Conservation (phyloP, 2,329 filamentous ascomycete species). For the Thelonectria discophora region DNA sequence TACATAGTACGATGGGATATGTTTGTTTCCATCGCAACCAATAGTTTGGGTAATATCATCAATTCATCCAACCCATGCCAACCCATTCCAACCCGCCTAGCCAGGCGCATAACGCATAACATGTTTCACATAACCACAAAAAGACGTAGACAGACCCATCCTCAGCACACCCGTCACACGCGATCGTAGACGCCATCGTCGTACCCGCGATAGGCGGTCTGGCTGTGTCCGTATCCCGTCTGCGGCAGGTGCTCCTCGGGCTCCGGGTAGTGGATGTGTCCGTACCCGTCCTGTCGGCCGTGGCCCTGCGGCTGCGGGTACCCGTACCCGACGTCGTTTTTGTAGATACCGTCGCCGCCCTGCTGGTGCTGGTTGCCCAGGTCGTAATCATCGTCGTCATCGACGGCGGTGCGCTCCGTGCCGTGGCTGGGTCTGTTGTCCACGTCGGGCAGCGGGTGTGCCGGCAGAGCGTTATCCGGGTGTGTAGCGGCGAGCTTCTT, state of each 20-base stretch:
- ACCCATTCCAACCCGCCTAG: constrained; percentile 2
- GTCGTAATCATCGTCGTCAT: constrained; percentile 31
- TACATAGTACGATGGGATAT: constrained; percentile 12
- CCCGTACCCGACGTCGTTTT: constrained; percentile 35
- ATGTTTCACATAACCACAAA: not conserved
- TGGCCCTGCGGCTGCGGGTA: constrained; percentile 37
- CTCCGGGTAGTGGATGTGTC: constrained; percentile 41
- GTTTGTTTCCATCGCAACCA: constrained; percentile 18
- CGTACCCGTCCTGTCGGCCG: constrained; percentile 42
- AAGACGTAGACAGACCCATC: no score
- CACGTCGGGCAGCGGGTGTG: constrained; percentile 54
- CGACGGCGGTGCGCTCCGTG: constrained; percentile 49
- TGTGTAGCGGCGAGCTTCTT: constrained; percentile 34
- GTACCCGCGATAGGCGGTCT: constrained; percentile 45
- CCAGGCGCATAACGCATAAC: no score
- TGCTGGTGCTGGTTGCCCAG: not conserved
- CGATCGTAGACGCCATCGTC: constrained; percentile 51
- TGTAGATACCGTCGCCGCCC: constrained; percentile 37
- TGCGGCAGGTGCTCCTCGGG: constrained; percentile 29
- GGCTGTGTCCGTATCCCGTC: not conserved
- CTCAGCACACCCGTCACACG: constrained; percentile 10
- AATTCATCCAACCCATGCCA: constrained; percentile 8
- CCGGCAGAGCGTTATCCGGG: constrained; percentile 48
- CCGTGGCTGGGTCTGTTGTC: constrained; percentile 53
- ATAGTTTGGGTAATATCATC: constrained; percentile 25